Evolutionary conservation across 1,139 yeast species (phyloP), one percentile per base, ranked within the genome.

Genomic region (Nakaseomyces bracarensis): DNA sequence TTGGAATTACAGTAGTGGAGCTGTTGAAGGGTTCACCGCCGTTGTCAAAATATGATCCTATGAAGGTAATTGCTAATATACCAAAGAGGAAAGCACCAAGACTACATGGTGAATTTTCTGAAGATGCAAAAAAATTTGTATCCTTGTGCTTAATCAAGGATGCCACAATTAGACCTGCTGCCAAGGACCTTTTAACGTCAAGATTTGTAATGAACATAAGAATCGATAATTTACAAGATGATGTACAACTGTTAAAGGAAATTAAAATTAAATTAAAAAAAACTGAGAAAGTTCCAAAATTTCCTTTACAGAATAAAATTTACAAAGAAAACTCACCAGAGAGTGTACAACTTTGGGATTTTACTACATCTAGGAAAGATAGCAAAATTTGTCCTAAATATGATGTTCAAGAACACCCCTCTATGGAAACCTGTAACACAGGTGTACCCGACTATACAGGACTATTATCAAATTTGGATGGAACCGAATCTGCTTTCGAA

Each of bases 1-100:
- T 83, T 3, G 95, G 95, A 0, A 84, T 85, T 39, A 85, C 95
- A 1, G 74, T 82, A 1, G 79, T 82, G 50, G 95, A 85, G 57
- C 62, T 85, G 38, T 69, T 80, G 1, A 76, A 77, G 3, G 94
- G 95, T 0, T 63, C 71, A 5, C 91, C 93, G 0, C 95, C 95
- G 1, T 67, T 76, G 41, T 63, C 83, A 0, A 75, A 79, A 25
- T 67, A 73, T 45, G 85, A 82, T 45, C 94, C 95, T 9, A 72
- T 82, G 76, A 79, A 81, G 51, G 82, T 83, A 0, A 66, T 87
- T 44, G 74, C 80, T 55, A 75, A 77, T 45, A 80, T 87, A 42
- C 93, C 94, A 16, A 72, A 72, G 44, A 68, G 73, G 38, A 74
- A 76, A 34, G 77, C 95, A 0, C 95, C 96, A 1, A 57, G 62